These are phyloP conservation scores for Paecilomyces dactylethromorphus DNA, from an alignment of 2,329 filamentous ascomycete genomes.

Conservation along the genomic window DNA sequence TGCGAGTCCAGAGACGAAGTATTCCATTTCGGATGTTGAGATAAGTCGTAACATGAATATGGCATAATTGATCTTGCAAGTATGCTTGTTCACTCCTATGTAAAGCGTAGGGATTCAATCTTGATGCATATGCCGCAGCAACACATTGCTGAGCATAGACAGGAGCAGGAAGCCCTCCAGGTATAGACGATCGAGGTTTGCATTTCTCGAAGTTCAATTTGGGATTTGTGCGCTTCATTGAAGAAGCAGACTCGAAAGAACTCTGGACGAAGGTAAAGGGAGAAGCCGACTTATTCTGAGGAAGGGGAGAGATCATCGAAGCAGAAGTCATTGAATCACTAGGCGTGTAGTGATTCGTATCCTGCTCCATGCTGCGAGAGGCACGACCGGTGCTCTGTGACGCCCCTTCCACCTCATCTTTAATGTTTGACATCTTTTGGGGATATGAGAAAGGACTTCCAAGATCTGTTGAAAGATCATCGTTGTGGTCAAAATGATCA, in stretches of 20 bases:
- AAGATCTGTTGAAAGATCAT: not conserved
- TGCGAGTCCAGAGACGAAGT: conserved; percentile 79
- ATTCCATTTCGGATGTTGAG: conserved; percentile 95
- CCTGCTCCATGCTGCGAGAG: conserved; percentile 11
- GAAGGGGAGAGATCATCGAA: conserved; percentile 16
- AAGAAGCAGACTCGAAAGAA: conserved; percentile 9
- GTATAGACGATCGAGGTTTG: conserved; percentile 76
- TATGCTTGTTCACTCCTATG: conserved; percentile 79
- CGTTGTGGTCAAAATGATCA: conserved; percentile 1
- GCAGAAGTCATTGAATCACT: conserved; percentile 20
- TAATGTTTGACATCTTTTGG: not conserved
- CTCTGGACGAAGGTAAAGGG: conserved; percentile 15
- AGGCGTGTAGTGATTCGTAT: conserved; percentile 16
- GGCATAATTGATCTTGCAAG: conserved; percentile 73
- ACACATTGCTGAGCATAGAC: conserved; percentile 92
- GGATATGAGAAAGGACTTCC: not conserved
- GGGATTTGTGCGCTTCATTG: conserved; percentile 16
- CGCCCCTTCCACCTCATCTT: conserved; percentile 3
- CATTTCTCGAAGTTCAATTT: conserved; percentile 43
- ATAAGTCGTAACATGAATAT: conserved; percentile 87
- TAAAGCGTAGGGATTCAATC: conserved; percentile 81
- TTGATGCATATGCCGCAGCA: conserved; percentile 78
- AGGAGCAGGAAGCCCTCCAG: conserved; percentile 60
- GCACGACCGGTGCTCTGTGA: conserved; percentile 10
- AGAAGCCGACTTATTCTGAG: conserved; percentile 18